Evolutionary conservation across 495 filamentous ascomycete genomes (phyloP), one percentile per base, ranked within the genome.

Genomic region (Daldinia childiae): DNA sequence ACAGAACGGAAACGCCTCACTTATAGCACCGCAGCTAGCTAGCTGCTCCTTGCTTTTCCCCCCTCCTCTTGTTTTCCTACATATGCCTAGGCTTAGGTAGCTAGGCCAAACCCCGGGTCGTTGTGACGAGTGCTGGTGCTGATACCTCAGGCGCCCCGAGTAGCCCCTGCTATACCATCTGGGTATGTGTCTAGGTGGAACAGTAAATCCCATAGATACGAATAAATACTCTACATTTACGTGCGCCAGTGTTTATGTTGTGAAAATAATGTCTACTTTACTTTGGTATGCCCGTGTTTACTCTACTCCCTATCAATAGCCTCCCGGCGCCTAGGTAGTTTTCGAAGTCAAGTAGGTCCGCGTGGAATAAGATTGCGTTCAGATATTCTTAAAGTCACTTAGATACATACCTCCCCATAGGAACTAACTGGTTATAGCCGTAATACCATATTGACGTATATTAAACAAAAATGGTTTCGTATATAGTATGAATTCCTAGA

Each of bases 131-230:
- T 2, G 41, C 6, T 17, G 17, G 41, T 21, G 41, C 14, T 36
- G 41, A 48, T 48, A 48, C 19, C 15, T 48, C 41, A 9, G 41
- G n/a, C 9, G 0, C 11, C 15, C 38, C 32, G 34, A 29, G 14
- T 3, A 30, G 34, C 19, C 38, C 38, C 39, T 26, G 26, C 38
- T 43, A 19, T 45, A 36, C 58, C 15, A 29, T 34, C 26, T 8
- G 9, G 27, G 27, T 21, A n/a, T 36, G 34, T 36, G 15, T n/a
- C 30, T 57, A 24, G n/a, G 27, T n/a, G 52, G 21, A 57, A 32
- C 45, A 4, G 38, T 26, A 64, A 45, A 57, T 9, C 29, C 50
- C 34, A 55, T 63, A 64, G 62, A 64, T 21, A 64, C 34, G 51
- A 56, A 63, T 14, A 38, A 64, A 64, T 57, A 64, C 12, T 24